These are phyloP conservation scores for Trichoderma sp. DNA, from an alignment of 2,329 filamentous ascomycete genomes.

Conservation along the genomic window DNA sequence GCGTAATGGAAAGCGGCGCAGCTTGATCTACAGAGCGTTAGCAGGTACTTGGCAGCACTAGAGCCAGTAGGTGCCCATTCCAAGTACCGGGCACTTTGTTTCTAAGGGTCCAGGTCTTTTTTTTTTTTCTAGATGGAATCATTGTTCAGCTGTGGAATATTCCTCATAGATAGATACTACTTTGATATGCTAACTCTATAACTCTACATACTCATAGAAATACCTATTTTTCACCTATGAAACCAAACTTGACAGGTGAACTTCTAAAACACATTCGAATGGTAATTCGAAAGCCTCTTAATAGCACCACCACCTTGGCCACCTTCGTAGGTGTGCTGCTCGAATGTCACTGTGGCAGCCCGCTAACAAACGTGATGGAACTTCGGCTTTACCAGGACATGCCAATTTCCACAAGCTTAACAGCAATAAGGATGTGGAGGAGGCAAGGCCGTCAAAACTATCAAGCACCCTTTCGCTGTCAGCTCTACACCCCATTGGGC, in stretches of 20 bases:
- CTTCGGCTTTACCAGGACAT: neutral
- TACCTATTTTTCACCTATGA: neutral
- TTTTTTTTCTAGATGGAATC: neutral
- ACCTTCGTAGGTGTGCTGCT: neutral
- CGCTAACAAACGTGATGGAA: neutral
- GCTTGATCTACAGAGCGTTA: neutral
- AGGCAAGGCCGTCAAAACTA: neutral
- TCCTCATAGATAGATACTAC: neutral
- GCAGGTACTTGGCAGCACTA: neutral
- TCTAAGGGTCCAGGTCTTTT: neutral
- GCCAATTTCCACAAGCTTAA: neutral
- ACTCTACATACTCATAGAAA: neutral
- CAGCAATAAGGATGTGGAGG: neutral
- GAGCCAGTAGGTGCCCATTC: neutral
- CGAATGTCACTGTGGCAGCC: neutral
- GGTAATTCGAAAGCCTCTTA: neutral
- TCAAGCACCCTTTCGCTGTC: neutral
- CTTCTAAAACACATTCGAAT: neutral
- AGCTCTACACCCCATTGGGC: neutral
- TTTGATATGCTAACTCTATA: neutral
- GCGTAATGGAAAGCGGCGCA: constrained; percentile 14
- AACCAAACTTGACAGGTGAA: neutral
- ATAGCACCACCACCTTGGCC: neutral
- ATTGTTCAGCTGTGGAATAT: neutral
- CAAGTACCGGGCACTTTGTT: neutral